Evolutionary conservation across 176 grass and related monocot genomes (phyloP), one percentile per base, ranked within the genome.

Genomic region (Musa schizocarpa): DNA sequence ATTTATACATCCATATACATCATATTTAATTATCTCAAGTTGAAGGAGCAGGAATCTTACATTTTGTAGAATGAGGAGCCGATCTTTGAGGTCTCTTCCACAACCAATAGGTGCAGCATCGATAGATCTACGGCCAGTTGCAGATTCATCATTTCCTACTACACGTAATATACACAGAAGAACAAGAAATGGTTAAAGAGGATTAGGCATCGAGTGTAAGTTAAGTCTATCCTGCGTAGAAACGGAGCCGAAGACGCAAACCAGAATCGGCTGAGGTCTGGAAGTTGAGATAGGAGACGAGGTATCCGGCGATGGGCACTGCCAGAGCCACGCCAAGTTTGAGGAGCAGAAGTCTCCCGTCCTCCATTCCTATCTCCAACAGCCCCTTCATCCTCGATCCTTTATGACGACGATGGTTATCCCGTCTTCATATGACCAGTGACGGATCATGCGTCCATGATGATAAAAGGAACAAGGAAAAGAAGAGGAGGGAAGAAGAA

Each of bases 221-320:
- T 9, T 21, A 11, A 23, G 8, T 13, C 27, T 1, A 14, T 3
- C 11, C 26, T 19, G 25, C 7, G 17, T 23, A 58, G 65, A 70
- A 23, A 2, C 16, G 50, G 77, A n/a, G 10, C 52, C 43, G 13
- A 49, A 68, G 76, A 20, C 9, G 52, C 52, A 58, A 70, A 66
- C 52, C 66, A 19, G 12, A 9, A 50, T 14, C 14, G 43, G 13
- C 9, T 8, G 34, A 48, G 2, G 68, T 17, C 51, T 48, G 66
- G 24, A 53, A 59, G 55, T 21, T 26, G 66, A 59, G 3, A 19
- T 58, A 13, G 14, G 77, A 69, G 66, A 17, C 52, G 17, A 79
- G 25, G 54, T 70, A 70, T 43, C 77, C 52, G 25, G 77, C 77
- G 19, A 79, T 19, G 25, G 77, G 51, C 26, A 69, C 50, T 26